These are phyloP conservation scores for Elsinoe perseae DNA, from an alignment of 2,329 filamentous ascomycete species.

Conservation along the genomic window DNA sequence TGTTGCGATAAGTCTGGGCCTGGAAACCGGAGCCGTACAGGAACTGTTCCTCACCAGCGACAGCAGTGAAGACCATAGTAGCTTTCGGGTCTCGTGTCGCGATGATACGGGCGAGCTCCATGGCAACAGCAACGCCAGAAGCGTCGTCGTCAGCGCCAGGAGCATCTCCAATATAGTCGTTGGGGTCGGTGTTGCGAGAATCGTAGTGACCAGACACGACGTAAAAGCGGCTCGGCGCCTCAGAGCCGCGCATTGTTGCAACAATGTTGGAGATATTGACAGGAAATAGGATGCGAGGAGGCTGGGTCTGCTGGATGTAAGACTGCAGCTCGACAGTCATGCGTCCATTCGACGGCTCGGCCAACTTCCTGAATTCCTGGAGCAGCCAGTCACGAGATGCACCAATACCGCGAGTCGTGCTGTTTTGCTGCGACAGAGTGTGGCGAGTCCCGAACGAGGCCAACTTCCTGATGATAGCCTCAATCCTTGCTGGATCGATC, in stretches of 20 bases:
- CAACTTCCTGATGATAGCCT: slow-evolving; percentile 46
- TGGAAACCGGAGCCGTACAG: slow-evolving; percentile 47
- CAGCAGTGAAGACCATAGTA: slow-evolving; percentile 50
- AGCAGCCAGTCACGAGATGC: slow-evolving; percentile 52
- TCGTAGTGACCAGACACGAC: slow-evolving; percentile 52
- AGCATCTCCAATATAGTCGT: slow-evolving; percentile 46
- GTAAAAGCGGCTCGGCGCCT: slow-evolving; percentile 43
- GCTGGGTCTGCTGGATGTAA: slow-evolving; percentile 44
- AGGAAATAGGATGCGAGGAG: slow-evolving; percentile 44
- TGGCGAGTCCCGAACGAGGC: slow-evolving; percentile 52
- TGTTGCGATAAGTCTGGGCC: slow-evolving; percentile 46
- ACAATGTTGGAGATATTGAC: slow-evolving; percentile 48
- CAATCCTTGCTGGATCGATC: slow-evolving; percentile 39
- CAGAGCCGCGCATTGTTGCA: slow-evolving; percentile 44
- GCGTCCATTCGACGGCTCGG: slow-evolving; percentile 41
- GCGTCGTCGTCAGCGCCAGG: slow-evolving; percentile 54
- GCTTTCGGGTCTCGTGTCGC: slow-evolving; percentile 42
- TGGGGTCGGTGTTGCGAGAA: slow-evolving; percentile 42
- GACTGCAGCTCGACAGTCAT: slow-evolving; percentile 45
- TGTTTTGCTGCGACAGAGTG: slow-evolving; percentile 48
- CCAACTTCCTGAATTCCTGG: slow-evolving; percentile 43
- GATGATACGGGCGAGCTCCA: slow-evolving; percentile 49
- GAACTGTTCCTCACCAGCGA: slow-evolving; percentile 52
- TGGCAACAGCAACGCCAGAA: slow-evolving; percentile 47
- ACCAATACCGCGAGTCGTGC: slow-evolving; percentile 46